Base-by-base conservation (phyloP, 2,329 filamentous ascomycete genomes). In the Phialophora expanda region DNA sequence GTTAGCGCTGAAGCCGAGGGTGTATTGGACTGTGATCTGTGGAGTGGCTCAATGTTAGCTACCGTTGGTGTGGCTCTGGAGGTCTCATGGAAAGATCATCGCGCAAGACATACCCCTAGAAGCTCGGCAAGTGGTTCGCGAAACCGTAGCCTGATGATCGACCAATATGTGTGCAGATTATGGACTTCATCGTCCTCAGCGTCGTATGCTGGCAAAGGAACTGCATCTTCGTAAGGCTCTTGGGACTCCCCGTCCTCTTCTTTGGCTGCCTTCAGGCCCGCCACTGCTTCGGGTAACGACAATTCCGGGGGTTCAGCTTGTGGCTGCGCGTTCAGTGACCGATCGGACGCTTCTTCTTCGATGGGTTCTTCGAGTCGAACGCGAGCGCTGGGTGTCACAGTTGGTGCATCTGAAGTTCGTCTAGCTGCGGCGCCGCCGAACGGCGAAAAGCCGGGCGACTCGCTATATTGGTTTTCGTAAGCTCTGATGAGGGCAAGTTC, bases 51-150 rank as follows among this genome's bases (percentile, higher is more conserved):
- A n/a, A 12, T 4, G 34, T n/a, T 51, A 54, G 20, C 26, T 44
- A 5, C 17, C 17, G 3, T n/a, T n/a, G 38, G 2, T 44, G 7
- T 44, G 38, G 17, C 38, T 9, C 38, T n/a, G 17, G 6, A n/a
- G 7, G 14, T n/a, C 38, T 8, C 14, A 58, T 70, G 17, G 38
- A n/a, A n/a, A n/a, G 38, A 5, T 8, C 14, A 20, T 74, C 32
- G 83, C 83, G 38, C 17, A n/a, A 8, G 38, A 44, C 38, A 0
- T 44, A 44, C 38, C 2, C 79, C 83, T 8, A 87, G 77, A 1
- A 82, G 78, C 68, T 87, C 84, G 1, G 84, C 84, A 1, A 85
- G 76, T 30, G 83, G 81, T 71, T 86, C 84, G 11, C 83, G 80
- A 69, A 84, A 81, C 41, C 81, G 78, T 0, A 82, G 81, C 24